A percentile compares a stretch with the other conserved stretches of the same genome.
phyloP scores from a whole-genome alignment of 306 rosid species.

The Vigna unguiculata region DNA sequence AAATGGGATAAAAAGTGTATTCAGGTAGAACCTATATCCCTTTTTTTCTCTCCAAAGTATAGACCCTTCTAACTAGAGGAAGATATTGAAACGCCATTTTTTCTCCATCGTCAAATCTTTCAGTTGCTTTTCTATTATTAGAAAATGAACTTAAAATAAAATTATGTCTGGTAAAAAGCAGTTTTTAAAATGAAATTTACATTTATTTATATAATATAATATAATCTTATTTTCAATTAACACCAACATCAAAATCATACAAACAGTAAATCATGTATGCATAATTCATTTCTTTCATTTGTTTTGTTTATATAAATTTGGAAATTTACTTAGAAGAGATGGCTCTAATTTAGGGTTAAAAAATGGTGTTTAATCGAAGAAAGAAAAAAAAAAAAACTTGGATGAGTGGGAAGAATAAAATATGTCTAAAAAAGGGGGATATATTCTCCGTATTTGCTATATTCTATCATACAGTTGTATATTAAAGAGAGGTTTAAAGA shows the following conservation, averaged over 20 bases:
- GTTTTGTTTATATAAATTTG: background rate
- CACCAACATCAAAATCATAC: background rate
- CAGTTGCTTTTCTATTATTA: background rate
- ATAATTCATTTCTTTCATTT: background rate
- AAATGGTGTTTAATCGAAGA: background rate
- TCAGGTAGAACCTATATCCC: background rate
- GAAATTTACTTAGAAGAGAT: background rate
- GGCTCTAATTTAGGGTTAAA: background rate
- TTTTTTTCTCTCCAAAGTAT: background rate
- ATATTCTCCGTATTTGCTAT: slow-evolving; percentile 38
- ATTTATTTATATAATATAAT: too few relatives aligned
- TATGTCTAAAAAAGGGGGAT: background rate
- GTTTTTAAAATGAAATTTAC: too few relatives aligned
- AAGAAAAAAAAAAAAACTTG: slow-evolving; percentile 11
- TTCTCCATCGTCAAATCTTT: background rate
- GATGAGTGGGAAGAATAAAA: slow-evolving; percentile 26
- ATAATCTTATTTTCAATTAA: too few relatives aligned
- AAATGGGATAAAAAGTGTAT: too few relatives aligned
- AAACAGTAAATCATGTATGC: background rate
- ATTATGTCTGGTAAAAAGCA: too few relatives aligned
- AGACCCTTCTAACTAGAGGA: background rate
- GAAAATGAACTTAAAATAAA: too few relatives aligned
- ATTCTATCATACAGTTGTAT: slow-evolving; percentile 35
- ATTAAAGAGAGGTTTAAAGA: slow-evolving; percentile 18
- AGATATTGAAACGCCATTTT: background rate